Percentiles rank a stretch among this genome's conserved stretches.
phyloP scores from a whole-genome alignment of 176 grass and related monocot species.

The Elymus sibiricus region DNA sequence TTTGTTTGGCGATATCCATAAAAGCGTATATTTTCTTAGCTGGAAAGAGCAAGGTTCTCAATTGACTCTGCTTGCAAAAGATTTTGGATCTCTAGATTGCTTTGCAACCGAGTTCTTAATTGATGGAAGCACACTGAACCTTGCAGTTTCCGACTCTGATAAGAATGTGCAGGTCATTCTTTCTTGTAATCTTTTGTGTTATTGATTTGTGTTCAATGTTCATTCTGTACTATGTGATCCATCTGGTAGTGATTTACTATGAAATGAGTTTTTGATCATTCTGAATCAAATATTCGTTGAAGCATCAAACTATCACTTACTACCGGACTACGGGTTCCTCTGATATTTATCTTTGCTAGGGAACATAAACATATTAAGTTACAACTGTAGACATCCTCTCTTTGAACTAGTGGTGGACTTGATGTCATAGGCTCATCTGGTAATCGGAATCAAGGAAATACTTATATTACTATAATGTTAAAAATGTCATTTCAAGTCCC shows the following conservation, averaged over 20 bases:
- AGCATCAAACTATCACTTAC: background rate
- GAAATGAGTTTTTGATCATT: background rate
- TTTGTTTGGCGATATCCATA: conserved; percentile 91
- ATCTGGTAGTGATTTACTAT: background rate
- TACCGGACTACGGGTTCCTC: background rate
- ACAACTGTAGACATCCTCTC: background rate
- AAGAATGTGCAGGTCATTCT: conserved; percentile 88
- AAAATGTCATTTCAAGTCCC: background rate
- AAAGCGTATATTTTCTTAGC: conserved; percentile 94
- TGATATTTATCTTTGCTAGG: background rate
- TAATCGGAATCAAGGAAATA: background rate
- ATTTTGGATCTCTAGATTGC: conserved; percentile 93
- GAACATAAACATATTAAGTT: background rate
- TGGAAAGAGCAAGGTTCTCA: conserved; percentile 99
- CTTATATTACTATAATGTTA: background rate
- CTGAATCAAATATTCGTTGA: background rate
- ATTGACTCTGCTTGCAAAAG: conserved; percentile 87
- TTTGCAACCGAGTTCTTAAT: conserved; percentile 94
- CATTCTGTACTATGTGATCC: background rate
- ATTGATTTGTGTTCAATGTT: background rate
- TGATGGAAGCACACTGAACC: conserved; percentile 92
- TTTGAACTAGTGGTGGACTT: background rate
- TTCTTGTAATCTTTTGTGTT: background rate
- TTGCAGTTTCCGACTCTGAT: conserved; percentile 76
- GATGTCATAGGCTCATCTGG: background rate